phyloP scores from a whole-genome alignment of 495 filamentous ascomycete species.

The Lophiostoma macrostomum region DNA sequence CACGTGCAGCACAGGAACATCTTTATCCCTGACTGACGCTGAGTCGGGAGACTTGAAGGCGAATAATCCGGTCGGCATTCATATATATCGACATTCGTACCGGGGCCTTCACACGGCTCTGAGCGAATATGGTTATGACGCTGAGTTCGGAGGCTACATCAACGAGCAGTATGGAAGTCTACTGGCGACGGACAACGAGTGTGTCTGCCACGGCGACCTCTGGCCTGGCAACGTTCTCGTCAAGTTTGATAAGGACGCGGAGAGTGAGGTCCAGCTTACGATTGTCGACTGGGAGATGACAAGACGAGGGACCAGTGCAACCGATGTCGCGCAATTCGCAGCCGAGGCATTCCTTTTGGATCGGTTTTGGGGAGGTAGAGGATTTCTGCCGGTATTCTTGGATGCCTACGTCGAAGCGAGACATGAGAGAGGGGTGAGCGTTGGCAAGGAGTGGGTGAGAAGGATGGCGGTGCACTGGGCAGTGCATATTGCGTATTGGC shows the following conservation, averaged over 20 bases:
- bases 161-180: slow-evolving; percentile 33
- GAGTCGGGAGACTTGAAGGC: slow-evolving; percentile 25
- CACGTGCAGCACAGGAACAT: neutral
- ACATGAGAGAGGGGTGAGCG: slow-evolving; percentile 2
- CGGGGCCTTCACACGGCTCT: slow-evolving; percentile 27
- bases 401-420: slow-evolving; percentile 28
- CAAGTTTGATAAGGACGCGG: neutral
- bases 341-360: slow-evolving; percentile 43
- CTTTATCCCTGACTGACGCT: slow-evolving; percentile 7
- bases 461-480: slow-evolving; percentile 39
- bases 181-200: slow-evolving; percentile 37
- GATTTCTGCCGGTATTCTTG: slow-evolving; percentile 37
- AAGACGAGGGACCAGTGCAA: slow-evolving; percentile 38
- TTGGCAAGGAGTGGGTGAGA: slow-evolving; percentile 27
- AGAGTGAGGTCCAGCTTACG: slow-evolving; percentile 19
- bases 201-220: slow-evolving; percentile 43
- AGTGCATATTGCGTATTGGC: slow-evolving; percentile 41
- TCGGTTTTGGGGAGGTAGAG: slow-evolving; percentile 37
- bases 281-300: slow-evolving; percentile 45
- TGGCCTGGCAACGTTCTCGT: slow-evolving; percentile 40
- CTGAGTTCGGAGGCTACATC: slow-evolving; percentile 31
- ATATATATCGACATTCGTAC: slow-evolving; percentile 37
- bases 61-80: slow-evolving; percentile 34
- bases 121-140: slow-evolving; percentile 29
- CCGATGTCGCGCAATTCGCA: slow-evolving; percentile 43